These are phyloP conservation scores for Ogataea haglerorum DNA, from an alignment of 805 yeast genomes.

Conservation along the genomic window DNA sequence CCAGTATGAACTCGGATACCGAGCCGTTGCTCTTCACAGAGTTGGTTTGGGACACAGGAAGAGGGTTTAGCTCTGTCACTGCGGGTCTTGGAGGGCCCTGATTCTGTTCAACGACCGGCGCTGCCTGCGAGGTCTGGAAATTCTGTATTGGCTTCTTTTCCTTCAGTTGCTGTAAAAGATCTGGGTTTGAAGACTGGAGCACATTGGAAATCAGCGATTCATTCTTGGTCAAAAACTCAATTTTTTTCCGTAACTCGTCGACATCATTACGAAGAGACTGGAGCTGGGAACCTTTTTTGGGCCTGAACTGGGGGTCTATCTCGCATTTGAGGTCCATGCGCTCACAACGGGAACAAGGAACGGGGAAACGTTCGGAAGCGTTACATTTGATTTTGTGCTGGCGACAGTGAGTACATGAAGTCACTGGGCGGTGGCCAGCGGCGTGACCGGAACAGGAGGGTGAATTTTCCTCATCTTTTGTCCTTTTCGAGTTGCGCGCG, in stretches of 20 bases:
- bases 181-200: slow-evolving; percentile 35
- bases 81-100: slow-evolving; percentile 13
- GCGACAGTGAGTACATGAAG: slow-evolving; percentile 90
- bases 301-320: slow-evolving; percentile 87
- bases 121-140: background rate
- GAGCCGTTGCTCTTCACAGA: slow-evolving; percentile 24
- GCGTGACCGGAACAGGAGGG: slow-evolving; percentile 19
- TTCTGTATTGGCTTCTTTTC: background rate
- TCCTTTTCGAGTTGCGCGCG: background rate
- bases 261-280: slow-evolving; percentile 82
- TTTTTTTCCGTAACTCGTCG: slow-evolving; percentile 70
- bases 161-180: slow-evolving; percentile 2
- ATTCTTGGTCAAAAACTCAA: slow-evolving; percentile 61
- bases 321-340: slow-evolving; percentile 78
- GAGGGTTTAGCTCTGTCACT: slow-evolving; percentile 19
- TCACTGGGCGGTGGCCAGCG: slow-evolving; percentile 78
- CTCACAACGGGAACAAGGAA: slow-evolving; percentile 79
- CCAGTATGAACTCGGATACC: slow-evolving; percentile 66
- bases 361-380: slow-evolving; percentile 79
- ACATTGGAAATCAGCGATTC: slow-evolving; percentile 68
- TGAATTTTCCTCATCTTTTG: slow-evolving; percentile 12
- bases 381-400: slow-evolving; percentile 93
- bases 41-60: slow-evolving; percentile 18
- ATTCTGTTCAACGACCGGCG: background rate
- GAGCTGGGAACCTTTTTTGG: slow-evolving; percentile 87